Percentiles rank a stretch among this genome's conserved stretches.
Evolutionary conservation across 768 basidiomycete genomes (phyloP).

Genomic region (Boletus barrowsii): DNA sequence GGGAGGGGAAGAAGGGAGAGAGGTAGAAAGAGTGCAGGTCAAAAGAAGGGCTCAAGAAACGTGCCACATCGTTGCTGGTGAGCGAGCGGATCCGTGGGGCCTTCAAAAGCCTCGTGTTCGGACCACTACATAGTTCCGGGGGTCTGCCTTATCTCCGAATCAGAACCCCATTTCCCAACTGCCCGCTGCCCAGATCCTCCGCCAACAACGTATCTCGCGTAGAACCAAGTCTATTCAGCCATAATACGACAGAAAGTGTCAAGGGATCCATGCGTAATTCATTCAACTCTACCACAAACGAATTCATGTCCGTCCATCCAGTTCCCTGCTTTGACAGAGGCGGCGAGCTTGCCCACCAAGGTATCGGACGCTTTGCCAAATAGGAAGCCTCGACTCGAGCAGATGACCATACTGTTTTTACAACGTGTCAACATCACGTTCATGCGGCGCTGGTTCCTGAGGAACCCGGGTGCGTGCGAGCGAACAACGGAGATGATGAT

Average conservation of each 20-base stretch:
- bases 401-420: constrained; percentile 70
- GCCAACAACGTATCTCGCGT: too few species aligned
- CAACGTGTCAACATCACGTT: constrained; percentile 87
- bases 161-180: neutral
- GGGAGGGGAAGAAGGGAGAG: neutral
- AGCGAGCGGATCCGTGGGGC: neutral
- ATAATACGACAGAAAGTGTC: too few species aligned
- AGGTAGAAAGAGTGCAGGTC: constrained; percentile 1
- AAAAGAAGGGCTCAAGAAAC: neutral
- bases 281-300: neutral
- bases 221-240: too few species aligned
- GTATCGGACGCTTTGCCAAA: constrained; percentile 15
- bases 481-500: constrained; percentile 72
- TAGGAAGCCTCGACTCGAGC: constrained; percentile 43
- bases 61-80: neutral
- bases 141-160: neutral
- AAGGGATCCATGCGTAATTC: neutral
- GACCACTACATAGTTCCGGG: neutral
- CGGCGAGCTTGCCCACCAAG: constrained; percentile 26
- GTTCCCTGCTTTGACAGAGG: neutral
- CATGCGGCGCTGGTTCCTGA: constrained; percentile 58
- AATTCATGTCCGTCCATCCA: constrained; percentile 18
- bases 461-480: constrained; percentile 58
- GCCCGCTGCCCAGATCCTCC: too few species aligned
- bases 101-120: neutral